A percentile compares a stretch with the other conserved stretches of the same genome.
Evolutionary conservation across 1,284 basidiomycete genomes (phyloP).

Genomic region (Coniferiporia sulphurascens): DNA sequence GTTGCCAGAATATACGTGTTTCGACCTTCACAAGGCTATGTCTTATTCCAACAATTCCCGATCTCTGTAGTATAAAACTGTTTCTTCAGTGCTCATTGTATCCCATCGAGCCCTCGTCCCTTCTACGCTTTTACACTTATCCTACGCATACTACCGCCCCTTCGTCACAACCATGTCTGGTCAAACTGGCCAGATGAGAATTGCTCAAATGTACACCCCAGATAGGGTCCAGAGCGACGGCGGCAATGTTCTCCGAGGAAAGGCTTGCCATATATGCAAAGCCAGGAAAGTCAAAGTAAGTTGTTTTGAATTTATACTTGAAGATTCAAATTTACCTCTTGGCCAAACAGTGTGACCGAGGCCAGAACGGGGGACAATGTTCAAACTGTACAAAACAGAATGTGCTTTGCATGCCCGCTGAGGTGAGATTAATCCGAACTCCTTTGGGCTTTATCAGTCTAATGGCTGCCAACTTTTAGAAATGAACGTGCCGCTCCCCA

Average conservation of each 20-base stretch:
- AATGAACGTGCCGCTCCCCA: no score
- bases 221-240: not conserved
- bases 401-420: no score
- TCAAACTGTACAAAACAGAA: no score
- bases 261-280: conserved; percentile 6
- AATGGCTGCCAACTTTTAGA: no score
- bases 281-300: conserved; percentile 9
- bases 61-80: not conserved
- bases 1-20: not conserved
- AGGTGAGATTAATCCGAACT: no score
- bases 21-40: conserved; percentile 8
- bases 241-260: not conserved
- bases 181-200: no score
- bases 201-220: not conserved
- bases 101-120: not conserved
- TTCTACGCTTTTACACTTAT: not conserved
- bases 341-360: no score
- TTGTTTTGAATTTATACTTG: not conserved
- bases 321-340: not conserved
- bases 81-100: not conserved
- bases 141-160: no score
- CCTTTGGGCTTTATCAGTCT: no score
- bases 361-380: no score
- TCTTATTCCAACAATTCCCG: conserved; percentile 11
- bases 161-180: no score